Evolutionary conservation across 495 filamentous ascomycete genomes (phyloP).

Genomic region (Stereocaulon alpinum): DNA sequence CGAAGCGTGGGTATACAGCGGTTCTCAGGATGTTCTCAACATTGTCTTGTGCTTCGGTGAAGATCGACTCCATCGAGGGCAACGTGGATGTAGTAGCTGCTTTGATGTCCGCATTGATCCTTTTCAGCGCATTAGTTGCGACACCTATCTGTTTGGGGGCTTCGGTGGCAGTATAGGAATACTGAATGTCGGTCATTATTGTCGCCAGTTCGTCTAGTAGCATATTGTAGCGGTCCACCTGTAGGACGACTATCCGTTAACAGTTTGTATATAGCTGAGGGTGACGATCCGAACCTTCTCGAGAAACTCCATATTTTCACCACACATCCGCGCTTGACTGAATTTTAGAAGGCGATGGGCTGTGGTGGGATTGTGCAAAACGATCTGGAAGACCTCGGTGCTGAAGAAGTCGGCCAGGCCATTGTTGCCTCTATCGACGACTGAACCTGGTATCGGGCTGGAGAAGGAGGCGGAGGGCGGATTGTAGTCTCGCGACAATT

Average conservation of each 20-base stretch:
- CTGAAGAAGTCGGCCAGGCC: slow-evolving; percentile 34
- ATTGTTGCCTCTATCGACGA: slow-evolving; percentile 12
- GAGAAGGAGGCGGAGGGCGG: slow-evolving; percentile 21
- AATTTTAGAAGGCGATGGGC: slow-evolving; percentile 34
- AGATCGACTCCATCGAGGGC: slow-evolving; percentile 36
- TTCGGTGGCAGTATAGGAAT: slow-evolving; percentile 32
- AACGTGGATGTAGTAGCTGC: slow-evolving; percentile 28
- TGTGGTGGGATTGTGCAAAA: slow-evolving; percentile 36
- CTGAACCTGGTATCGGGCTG: slow-evolving; percentile 16
- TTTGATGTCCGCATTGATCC: slow-evolving; percentile 34
- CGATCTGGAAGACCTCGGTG: slow-evolving; percentile 36
- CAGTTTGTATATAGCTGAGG: background rate
- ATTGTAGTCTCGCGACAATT: slow-evolving; percentile 20
- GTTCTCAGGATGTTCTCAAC: slow-evolving; percentile 35
- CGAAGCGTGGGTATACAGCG: slow-evolving; percentile 41
- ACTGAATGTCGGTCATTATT: slow-evolving; percentile 36
- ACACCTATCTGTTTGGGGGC: slow-evolving; percentile 35
- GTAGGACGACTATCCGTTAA: background rate
- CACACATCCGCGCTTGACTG: slow-evolving; percentile 32
- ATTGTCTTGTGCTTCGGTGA: slow-evolving; percentile 32
- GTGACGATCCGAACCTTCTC: slow-evolving; percentile 28
- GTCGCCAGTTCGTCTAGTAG: slow-evolving; percentile 32
- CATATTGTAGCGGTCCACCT: slow-evolving; percentile 30
- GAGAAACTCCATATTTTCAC: slow-evolving; percentile 40
- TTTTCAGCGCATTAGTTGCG: slow-evolving; percentile 24